These are phyloP conservation scores for Clonostachys byssicola DNA, from an alignment of 2,329 filamentous ascomycete species.

Conservation along the genomic window DNA sequence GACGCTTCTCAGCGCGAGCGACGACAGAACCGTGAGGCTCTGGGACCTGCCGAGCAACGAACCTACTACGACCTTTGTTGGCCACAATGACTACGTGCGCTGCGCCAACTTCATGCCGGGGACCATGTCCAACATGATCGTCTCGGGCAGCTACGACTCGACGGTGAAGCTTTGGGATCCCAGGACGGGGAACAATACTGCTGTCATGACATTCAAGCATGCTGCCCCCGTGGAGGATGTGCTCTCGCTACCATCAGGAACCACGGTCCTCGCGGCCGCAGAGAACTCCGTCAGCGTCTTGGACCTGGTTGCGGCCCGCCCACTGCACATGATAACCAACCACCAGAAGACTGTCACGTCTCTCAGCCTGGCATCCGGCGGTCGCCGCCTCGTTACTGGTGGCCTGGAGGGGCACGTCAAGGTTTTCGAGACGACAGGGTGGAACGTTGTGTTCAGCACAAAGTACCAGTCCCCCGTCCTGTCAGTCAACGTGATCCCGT, in stretches of 20 bases:
- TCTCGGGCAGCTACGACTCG: slow-evolving; percentile 91
- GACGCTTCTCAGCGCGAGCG: slow-evolving; percentile 80
- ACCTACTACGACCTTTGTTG: slow-evolving; percentile 73
- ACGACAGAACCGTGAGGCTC: slow-evolving; percentile 86
- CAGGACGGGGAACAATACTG: slow-evolving; percentile 57
- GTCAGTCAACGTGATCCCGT: slow-evolving; percentile 68
- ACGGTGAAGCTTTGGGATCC: slow-evolving; percentile 95
- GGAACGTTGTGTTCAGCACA: slow-evolving; percentile 92
- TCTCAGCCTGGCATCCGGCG: slow-evolving; percentile 75
- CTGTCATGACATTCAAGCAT: slow-evolving; percentile 94
- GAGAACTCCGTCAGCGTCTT: slow-evolving; percentile 87
- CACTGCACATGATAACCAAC: slow-evolving; percentile 81
- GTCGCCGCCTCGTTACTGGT: slow-evolving; percentile 78
- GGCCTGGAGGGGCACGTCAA: slow-evolving; percentile 95
- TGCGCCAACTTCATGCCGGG: slow-evolving; percentile 81
- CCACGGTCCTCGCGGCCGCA: slow-evolving; percentile 78
- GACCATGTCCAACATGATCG: slow-evolving; percentile 67
- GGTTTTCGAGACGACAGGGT: slow-evolving; percentile 87
- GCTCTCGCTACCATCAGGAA: slow-evolving; percentile 82
- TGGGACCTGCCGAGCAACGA: slow-evolving; percentile 88
- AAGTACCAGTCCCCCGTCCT: slow-evolving; percentile 94
- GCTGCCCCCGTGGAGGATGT: slow-evolving; percentile 83
- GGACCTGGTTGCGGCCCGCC: slow-evolving; percentile 87
- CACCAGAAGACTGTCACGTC: slow-evolving; percentile 98
- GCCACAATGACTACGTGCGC: slow-evolving; percentile 91